Percentiles rank a stretch among this genome's conserved stretches.
Conservation (phyloP, 75 land plant species). For the Picea glauca region DNA sequence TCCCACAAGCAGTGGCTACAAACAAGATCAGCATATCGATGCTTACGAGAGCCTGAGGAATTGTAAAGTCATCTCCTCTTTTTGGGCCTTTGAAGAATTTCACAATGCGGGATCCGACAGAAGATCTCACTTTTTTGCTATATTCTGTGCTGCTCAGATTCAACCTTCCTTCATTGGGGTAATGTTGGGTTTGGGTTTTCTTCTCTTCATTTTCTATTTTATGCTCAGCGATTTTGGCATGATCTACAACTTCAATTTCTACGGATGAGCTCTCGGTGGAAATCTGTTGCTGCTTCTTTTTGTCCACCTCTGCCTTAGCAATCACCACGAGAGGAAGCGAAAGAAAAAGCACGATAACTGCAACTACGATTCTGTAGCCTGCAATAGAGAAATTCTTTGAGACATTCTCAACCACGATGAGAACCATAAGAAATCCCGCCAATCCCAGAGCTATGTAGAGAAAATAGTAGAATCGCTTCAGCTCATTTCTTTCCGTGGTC, state of each 20-base stretch:
- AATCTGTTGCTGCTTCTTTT: not conserved
- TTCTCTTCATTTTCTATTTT: not conserved
- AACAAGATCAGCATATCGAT: conserved; percentile 23
- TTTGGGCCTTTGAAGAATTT: conserved; percentile 22
- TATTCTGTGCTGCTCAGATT: not conserved
- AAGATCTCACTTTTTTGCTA: not conserved
- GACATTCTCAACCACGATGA: conserved; percentile 27
- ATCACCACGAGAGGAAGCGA: conserved; percentile 30
- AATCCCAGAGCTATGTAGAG: conserved; percentile 31
- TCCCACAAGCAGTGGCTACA: conserved; percentile 28
- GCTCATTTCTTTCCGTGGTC: conserved; percentile 10
- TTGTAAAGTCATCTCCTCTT: conserved; percentile 53
- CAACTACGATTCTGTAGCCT: conserved; percentile 21
- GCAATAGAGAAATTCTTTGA: conserved; percentile 7
- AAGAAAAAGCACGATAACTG: conserved; percentile 25
- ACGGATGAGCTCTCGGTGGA: not conserved
- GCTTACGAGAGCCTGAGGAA: conserved; percentile 50
- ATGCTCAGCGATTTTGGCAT: not conserved
- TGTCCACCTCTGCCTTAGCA: conserved; percentile 30
- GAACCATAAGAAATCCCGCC: conserved; percentile 38
- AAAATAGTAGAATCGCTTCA: conserved; percentile 23
- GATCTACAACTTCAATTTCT: not conserved
- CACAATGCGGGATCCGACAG: conserved; percentile 12
- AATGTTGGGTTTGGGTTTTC: not conserved
- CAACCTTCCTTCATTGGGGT: not conserved